These are phyloP conservation scores for Cercis canadensis DNA, from an alignment of 306 rosid species.

Conservation along the genomic window DNA sequence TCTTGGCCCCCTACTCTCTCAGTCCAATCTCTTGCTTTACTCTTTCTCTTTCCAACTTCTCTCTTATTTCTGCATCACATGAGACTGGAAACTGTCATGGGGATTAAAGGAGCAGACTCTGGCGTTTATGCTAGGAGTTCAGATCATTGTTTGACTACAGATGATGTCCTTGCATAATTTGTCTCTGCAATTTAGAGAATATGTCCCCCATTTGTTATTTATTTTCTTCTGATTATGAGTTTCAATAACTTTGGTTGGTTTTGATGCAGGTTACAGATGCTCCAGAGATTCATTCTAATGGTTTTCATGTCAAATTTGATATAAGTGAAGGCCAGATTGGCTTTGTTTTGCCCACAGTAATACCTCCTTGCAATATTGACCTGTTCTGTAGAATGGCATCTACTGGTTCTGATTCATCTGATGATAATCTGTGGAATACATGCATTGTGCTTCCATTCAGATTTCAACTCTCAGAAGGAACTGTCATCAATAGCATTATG, in stretches of 20 bases:
- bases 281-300: conserved; percentile 98
- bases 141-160: too few relatives aligned
- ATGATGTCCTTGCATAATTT: conserved; percentile 1
- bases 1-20: too few relatives aligned
- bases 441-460: conserved; percentile 93
- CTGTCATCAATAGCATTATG: conserved; percentile 60
- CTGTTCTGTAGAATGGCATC: conserved; percentile 64
- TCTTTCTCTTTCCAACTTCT: background rate
- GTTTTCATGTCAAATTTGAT: conserved; percentile 96
- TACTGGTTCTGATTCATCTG: conserved; percentile 50
- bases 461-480: conserved; percentile 63
- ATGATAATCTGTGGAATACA: conserved; percentile 72
- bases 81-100: background rate
- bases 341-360: conserved; percentile 84
- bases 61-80: conserved; percentile 2
- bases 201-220: background rate
- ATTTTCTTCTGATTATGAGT: conserved; percentile 14
- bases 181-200: background rate
- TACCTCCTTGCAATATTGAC: conserved; percentile 73
- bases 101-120: conserved; percentile 14
- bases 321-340: conserved; percentile 95
- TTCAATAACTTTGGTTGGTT: conserved; percentile 34
- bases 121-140: background rate
- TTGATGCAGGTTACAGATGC: conserved; percentile 85
- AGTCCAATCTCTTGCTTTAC: too few relatives aligned